Conservation (phyloP, 257 asterid species). For the Solanum appendiculatum region DNA sequence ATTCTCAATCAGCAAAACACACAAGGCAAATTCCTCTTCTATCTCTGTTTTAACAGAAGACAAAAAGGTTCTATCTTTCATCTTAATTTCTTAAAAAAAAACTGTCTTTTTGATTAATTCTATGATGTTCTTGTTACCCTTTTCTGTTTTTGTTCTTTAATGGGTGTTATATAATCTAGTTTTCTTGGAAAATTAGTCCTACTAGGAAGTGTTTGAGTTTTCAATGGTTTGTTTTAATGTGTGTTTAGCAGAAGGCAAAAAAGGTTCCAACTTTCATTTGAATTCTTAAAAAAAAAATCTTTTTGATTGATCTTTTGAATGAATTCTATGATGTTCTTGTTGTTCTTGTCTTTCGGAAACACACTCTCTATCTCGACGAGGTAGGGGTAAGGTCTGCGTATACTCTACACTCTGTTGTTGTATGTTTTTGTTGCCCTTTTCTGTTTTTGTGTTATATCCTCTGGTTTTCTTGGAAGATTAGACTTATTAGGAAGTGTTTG, state of each 20-base stretch:
- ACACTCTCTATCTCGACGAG: not conserved
- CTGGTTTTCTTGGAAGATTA: not conserved
- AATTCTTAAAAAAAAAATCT: not conserved
- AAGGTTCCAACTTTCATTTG: not conserved
- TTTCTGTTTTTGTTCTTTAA: not conserved
- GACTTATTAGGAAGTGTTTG: not conserved
- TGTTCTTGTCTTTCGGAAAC: not conserved
- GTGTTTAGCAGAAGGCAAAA: not conserved
- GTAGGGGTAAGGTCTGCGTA: not conserved
- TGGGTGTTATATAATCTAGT: not conserved
- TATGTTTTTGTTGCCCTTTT: not conserved
- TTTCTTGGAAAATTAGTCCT: not conserved
- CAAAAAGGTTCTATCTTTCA: not conserved
- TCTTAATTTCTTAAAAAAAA: not conserved
- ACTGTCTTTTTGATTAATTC: not conserved
- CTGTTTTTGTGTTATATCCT: not conserved
- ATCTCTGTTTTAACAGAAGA: not conserved
- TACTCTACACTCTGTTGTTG: not conserved
- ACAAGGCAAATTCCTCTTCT: not conserved
- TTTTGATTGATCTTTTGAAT: not conserved
- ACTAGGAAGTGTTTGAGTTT: not conserved
- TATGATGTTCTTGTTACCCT: not conserved
- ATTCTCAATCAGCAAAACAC: not conserved
- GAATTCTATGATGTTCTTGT: not conserved
- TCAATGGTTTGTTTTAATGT: not conserved